These are phyloP conservation scores for Claviceps humidiphila DNA, from an alignment of 2,329 filamentous ascomycete genomes.

Conservation along the genomic window DNA sequence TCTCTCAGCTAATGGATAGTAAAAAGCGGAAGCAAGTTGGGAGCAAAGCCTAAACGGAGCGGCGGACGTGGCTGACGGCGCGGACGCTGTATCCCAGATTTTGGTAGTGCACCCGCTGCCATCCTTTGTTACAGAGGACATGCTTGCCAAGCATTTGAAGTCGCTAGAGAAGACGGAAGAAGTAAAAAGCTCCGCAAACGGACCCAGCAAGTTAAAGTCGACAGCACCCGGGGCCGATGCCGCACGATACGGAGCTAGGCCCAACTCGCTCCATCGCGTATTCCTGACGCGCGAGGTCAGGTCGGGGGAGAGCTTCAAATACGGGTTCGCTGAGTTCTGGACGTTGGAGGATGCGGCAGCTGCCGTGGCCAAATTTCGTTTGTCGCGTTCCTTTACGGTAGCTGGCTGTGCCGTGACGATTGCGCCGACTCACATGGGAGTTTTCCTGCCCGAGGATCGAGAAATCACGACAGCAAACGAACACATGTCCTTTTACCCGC, in stretches of 20 bases:
- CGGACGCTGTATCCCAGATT: constrained; percentile 56
- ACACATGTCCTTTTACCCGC: constrained; percentile 54
- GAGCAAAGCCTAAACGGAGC: constrained; percentile 30
- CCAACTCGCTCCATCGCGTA: constrained; percentile 62
- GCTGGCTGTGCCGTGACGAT: constrained; percentile 58
- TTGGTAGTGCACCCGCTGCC: constrained; percentile 62
- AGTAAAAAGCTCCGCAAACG: constrained; percentile 29
- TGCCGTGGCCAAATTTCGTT: constrained; percentile 58
- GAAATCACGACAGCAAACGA: constrained; percentile 40
- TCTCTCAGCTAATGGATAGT: neutral
- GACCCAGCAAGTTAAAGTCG: constrained; percentile 41
- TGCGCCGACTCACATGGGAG: constrained; percentile 70
- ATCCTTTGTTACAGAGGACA: constrained; percentile 55
- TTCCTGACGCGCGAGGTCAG: constrained; percentile 62
- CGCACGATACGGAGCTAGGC: constrained; percentile 54
- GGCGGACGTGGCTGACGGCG: constrained; percentile 35
- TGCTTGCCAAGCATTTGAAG: constrained; percentile 58
- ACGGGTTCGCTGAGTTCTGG: constrained; percentile 75
- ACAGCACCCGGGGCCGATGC: constrained; percentile 42
- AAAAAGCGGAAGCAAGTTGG: constrained; percentile 13
- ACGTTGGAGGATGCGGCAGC: constrained; percentile 63
- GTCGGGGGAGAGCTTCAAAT: constrained; percentile 62
- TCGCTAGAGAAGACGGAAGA: constrained; percentile 54
- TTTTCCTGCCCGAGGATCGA: constrained; percentile 63
- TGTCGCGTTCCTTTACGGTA: constrained; percentile 64